These are phyloP conservation scores for Colletotrichum spinosum DNA, from an alignment of 2,329 filamentous ascomycete genomes.

Conservation along the genomic window DNA sequence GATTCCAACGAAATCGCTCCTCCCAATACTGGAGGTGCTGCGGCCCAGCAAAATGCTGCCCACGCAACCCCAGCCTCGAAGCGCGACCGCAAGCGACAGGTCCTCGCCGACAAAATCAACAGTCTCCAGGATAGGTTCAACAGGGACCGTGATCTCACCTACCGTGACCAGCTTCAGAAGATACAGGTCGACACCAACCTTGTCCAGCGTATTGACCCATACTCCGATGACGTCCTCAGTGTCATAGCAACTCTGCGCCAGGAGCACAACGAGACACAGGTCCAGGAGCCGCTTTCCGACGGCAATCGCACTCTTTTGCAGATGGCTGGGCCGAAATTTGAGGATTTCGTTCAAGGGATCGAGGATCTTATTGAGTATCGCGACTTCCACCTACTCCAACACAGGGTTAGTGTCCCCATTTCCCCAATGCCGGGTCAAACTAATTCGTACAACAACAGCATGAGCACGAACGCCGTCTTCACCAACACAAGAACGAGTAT, in stretches of 20 bases:
- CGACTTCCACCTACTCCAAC: conserved; percentile 83
- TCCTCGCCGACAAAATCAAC: conserved; percentile 82
- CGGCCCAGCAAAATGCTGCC: conserved; percentile 43
- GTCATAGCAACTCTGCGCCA: conserved; percentile 74
- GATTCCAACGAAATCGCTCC: conserved; percentile 52
- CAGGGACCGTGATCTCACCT: conserved; percentile 84
- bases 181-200: conserved; percentile 92
- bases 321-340: conserved; percentile 86
- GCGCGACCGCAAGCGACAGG: conserved; percentile 88
- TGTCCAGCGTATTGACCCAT: conserved; percentile 87
- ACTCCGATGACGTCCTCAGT: conserved; percentile 78
- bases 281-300: conserved; percentile 52
- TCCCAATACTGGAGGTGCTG: conserved; percentile 43
- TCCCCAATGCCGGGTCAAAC: conserved; percentile 1
- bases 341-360: conserved; percentile 85
- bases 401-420: conserved; percentile 72
- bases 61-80: conserved; percentile 71
- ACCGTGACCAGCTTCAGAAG: conserved; percentile 89
- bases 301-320: conserved; percentile 69
- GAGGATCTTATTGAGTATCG: conserved; percentile 90
- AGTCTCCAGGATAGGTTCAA: conserved; percentile 82
- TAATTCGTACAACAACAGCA: conserved; percentile 55
- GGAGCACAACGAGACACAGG: conserved; percentile 62
- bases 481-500: conserved; percentile 69
- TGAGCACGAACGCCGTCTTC: conserved; percentile 72